Percentiles rank a stretch among this genome's conserved stretches.
Evolutionary conservation across 169 alveolate genomes (phyloP).

Genomic region (Plasmodium sp.): DNA sequence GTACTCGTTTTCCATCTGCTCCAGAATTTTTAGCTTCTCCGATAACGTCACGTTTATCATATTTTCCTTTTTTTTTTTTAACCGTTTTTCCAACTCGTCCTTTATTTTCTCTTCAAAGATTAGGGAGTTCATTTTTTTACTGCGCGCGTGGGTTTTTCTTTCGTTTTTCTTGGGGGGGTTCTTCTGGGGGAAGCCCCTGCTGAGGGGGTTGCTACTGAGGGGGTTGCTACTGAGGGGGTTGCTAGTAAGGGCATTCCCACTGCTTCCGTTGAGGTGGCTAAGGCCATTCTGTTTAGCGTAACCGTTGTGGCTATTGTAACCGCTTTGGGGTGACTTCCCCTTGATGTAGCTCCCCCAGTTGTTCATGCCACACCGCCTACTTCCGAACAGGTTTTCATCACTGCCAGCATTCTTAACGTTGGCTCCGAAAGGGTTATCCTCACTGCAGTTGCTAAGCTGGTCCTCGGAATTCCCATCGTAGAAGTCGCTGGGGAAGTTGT

Average conservation of each 20-base stretch:
- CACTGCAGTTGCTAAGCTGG: neutral
- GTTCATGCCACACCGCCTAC: neutral
- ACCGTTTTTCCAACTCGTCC: conserved; percentile 49
- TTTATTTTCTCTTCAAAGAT: conserved; percentile 66
- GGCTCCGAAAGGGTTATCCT: neutral
- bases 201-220: neutral
- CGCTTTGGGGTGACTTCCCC: neutral
- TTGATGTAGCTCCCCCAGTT: conserved; percentile 3
- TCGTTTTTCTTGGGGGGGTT: neutral
- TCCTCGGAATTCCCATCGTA: neutral
- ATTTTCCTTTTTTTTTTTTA: conserved; percentile 49
- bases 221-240: neutral
- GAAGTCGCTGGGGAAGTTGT: neutral
- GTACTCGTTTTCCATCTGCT: conserved; percentile 75
- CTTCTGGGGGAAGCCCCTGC: neutral
- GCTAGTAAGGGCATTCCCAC: neutral
- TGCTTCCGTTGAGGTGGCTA: neutral
- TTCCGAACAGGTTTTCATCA: neutral
- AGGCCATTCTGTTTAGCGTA: neutral
- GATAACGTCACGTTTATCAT: conserved; percentile 52
- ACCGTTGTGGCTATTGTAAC: neutral
- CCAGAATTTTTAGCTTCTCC: conserved; percentile 65
- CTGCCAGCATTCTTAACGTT: neutral
- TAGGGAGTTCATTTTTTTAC: conserved; percentile 11
- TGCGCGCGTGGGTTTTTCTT: neutral